These are phyloP conservation scores for Geranium rotundifolium DNA, from an alignment of 345 rosid species.

Conservation along the genomic window DNA sequence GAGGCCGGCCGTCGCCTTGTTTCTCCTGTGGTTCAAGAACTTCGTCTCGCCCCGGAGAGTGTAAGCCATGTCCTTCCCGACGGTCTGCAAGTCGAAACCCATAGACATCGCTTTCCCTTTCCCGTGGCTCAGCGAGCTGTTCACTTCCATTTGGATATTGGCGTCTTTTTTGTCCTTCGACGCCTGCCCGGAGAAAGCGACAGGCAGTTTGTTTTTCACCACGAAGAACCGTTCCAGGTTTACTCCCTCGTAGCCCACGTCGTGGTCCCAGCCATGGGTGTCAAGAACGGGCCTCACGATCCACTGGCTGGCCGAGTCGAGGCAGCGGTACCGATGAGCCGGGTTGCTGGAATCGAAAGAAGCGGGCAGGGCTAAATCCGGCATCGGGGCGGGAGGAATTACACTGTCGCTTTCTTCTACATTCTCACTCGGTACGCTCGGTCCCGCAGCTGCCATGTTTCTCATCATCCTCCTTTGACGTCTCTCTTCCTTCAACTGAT, in stretches of 20 bases:
- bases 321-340: slow-evolving; percentile 81
- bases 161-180: slow-evolving; percentile 92
- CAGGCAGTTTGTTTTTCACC: slow-evolving; percentile 57
- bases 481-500: slow-evolving; percentile 83
- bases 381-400: slow-evolving; percentile 87
- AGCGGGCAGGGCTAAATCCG: slow-evolving; percentile 85
- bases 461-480: slow-evolving; percentile 57
- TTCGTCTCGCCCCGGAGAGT: slow-evolving; percentile 71
- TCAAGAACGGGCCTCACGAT: slow-evolving; percentile 93
- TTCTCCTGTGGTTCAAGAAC: slow-evolving; percentile 54
- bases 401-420: slow-evolving; percentile 67
- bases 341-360: slow-evolving; percentile 96
- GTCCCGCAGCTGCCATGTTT: slow-evolving; percentile 55
- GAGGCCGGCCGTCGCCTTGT: slow-evolving; percentile 84
- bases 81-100: slow-evolving; percentile 87
- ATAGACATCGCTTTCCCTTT: slow-evolving; percentile 68
- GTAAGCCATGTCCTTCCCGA: slow-evolving; percentile 84
- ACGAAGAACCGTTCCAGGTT: slow-evolving; percentile 74
- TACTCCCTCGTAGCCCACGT: slow-evolving; percentile 94
- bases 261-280: slow-evolving; percentile 99
- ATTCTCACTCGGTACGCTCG: slow-evolving; percentile 41
- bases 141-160: slow-evolving; percentile 71
- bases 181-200: slow-evolving; percentile 78
- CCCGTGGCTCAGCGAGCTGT: slow-evolving; percentile 78
- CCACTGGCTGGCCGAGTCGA: slow-evolving; percentile 82